Base-by-base conservation (phyloP, 2,329 filamentous ascomycete genomes). In the Aspergillus nomiae region DNA sequence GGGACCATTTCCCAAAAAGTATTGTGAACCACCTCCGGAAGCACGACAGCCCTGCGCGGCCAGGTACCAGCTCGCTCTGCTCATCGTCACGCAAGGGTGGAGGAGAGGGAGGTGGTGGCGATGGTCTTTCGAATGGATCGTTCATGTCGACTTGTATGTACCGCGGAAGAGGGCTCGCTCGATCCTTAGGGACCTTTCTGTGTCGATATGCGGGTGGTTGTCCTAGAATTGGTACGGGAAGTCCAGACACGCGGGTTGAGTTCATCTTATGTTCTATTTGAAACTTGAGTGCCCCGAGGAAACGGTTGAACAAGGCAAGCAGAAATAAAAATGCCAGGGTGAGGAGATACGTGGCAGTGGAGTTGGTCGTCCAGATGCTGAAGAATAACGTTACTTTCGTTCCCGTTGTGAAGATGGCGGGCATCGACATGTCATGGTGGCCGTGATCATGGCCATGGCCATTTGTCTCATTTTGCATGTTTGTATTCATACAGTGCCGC, bases 301-400 rank as follows among this genome's bases (percentile, higher is more conserved):
- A 64, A 0, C 63, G 61, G 14, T 67, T 64, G 12, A 59, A 32
- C 7, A 59, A 58, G 32, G 61, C 59, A 21, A 59, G 28, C 0
- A 59, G n/a, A 58, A 65, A 63, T 8, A 65, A 48, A 7, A 63
- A 46, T 7, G 46, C 4, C 14, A 67, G 55, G 0, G 63, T 63
- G 50, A 64, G n/a, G 30, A 64, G 19, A 60, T 66, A 67, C 9
- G 59, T 43, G 1, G 32, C 12, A 6, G 46, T 16, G 6, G 65
- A 62, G n/a, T 54, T 50, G 5, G 65, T 67, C 8, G 56, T 57
- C 63, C 61, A 65, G 24, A 56, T 53, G 19, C 21, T 48, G 58
- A 67, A 66, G 48, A 65, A 58, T 36, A 67, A 53, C 24, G 56
- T 64, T 26, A 65, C 21, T 11, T 54, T 46, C 24, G 63, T 67